Base-by-base conservation (phyloP, 1,284 basidiomycete genomes). In the Apiotrichum siamense region DNA sequence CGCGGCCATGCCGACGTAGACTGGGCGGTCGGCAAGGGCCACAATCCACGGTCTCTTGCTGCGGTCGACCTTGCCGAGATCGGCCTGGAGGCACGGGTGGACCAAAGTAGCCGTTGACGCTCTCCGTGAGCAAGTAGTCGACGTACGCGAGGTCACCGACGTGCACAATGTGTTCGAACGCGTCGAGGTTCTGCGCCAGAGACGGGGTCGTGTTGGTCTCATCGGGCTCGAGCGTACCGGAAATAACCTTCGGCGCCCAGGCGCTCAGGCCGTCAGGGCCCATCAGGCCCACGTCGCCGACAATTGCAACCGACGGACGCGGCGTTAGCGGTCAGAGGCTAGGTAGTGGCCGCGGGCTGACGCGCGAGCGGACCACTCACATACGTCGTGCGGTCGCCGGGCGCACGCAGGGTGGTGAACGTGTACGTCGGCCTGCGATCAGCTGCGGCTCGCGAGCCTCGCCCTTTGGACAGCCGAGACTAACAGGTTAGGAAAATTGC, bases 11-110 rank as follows among this genome's bases (percentile, higher is more conserved):
- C 52, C 45, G 42, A 57, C 56, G 63, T 62, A 62, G 46, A 38
- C 60, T 26, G 62, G 69, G 27, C 69, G 49, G 51, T 75, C 72
- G 18, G 65, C 70, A 31, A 65, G 56, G 18, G 62, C 71, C 33
- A 75, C 47, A 25, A 75, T 63, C 72, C 72, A 75, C 9, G 73
- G 73, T 1, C 72, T 75, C 49, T 70, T 61, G 17, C 18, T 57
- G 27, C 73, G 61, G 58, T 75, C 66, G 17, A 74, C 69, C 3
- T 56, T 55, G 11, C 65, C 68, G 12, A 75, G 62, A 45, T 75
- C 71, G 12, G 29, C 23, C 51, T 60, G 57, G 39, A 64, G 55
- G 55, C 58, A 64, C 27, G 63, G 52, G 32, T 6, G 59, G 57
- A 21, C 56, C 58, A 39, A 61, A 64, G 55, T 55, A 60, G 12